Percentiles rank a stretch among this genome's conserved stretches.
Conservation (phyloP, 495 filamentous ascomycete species). For the Collariella sp. region DNA sequence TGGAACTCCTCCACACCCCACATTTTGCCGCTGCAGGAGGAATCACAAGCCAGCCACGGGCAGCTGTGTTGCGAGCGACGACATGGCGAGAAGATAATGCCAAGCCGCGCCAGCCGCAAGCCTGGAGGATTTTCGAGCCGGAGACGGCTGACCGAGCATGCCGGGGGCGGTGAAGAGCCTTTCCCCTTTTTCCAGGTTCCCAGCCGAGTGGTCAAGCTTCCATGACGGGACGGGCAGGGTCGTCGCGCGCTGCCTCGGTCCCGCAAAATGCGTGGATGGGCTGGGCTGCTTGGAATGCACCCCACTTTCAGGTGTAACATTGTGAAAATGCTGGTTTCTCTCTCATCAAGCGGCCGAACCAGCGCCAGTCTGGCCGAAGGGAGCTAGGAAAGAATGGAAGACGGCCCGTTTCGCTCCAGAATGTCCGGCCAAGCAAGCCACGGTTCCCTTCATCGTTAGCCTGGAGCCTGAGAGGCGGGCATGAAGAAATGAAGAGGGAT, state of each 20-base stretch:
- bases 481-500: no score
- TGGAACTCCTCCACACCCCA: conserved; percentile 4
- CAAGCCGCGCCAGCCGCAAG: no score
- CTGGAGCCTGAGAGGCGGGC: no score
- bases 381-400: no score
- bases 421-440: no score
- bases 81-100: background rate
- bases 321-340: background rate
- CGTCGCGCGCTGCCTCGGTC: conserved; percentile 5
- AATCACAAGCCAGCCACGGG: background rate
- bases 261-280: background rate
- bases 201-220: background rate
- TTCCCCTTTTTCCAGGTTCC: background rate
- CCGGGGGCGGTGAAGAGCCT: no score
- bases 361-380: no score
- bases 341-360: no score
- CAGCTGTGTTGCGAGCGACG: background rate
- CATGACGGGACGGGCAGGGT: background rate
- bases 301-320: conserved; percentile 14
- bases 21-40: background rate
- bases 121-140: no score
- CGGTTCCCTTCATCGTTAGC: no score
- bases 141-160: no score
- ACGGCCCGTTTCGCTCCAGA: no score
- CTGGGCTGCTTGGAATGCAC: conserved; percentile 1